Evolutionary conservation across 306 rosid species (phyloP), one percentile per base, ranked within the genome.

Genomic region (Cicer cuneatum): DNA sequence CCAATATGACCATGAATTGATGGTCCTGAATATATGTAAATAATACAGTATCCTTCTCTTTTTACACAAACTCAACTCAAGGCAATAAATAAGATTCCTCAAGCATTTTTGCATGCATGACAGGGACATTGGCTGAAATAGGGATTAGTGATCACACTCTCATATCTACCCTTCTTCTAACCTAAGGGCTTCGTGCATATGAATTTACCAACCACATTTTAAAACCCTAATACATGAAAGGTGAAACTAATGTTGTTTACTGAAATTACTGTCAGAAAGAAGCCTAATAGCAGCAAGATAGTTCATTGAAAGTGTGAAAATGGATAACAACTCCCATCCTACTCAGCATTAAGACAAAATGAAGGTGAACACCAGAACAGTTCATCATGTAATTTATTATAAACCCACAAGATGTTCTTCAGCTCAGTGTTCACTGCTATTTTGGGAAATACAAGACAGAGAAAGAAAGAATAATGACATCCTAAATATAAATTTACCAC

Each of bases 31-130:
- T 47, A 47, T 46, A 46, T 47, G 15, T 12, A 47, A 47, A 14
- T 24, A 40, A 68, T 51, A 47, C 42, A 29, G 41, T 15, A 62
- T 74, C 66, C 35, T 53, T 53, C 66, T 65, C 58, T 37, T 53
- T 74, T 33, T 18, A 35, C 62, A 7, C 10, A 21, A 58, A 29
- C 24, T 57, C 35, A 3, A 42, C 56, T 48, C 9, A n/a, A 11
- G 42, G 41, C 43, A 57, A 21, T 8, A 12, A 24, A 58, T 42
- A 59, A 15, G 49, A 29, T 33, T 61, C 7, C 49, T 47, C 61
- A 38, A 48, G 66, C 21, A 39, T 16, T 14, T 70, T 19, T 19
- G 21, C 21, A 15, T 37, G 47, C 18, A 60, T 11, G 5, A 49
- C 14, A 48, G 66, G 24, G 48, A 43, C 10, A 43, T 10, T 42